Evolutionary conservation across 2,329 filamentous ascomycete species (phyloP), one percentile per base, ranked within the genome.

Genomic region (Phaeosphaeriaceae sp.): DNA sequence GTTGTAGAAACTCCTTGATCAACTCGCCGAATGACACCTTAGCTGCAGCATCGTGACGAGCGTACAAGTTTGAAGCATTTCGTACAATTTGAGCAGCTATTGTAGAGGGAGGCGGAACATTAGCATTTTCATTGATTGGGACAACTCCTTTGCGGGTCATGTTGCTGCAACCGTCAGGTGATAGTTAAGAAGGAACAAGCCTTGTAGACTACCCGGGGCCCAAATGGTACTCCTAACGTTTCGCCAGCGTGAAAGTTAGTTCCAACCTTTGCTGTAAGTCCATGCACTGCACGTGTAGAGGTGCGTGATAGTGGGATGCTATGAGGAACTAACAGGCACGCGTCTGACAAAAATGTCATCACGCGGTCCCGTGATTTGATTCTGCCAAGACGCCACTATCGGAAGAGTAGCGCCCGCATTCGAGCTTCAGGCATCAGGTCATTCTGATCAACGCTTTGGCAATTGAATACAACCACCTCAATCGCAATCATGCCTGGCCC

Each of bases 61-160:
- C 82, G 42, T 82, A 80, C 41, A 83, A 83, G 17, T 87, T 83
- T 35, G 88, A 85, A 54, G 92, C 86, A 69, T 90, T 90, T 68
- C 90, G 87, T 56, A 94, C 90, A 48, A 97, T 86, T 72, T 95
- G 90, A 11, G 90, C 90, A 43, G 92, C 91, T 64, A 96, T 81
- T 8, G 92, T 95, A 13, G 92, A 96, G 11, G 91, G 88, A 32
- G 77, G 78, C 21, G 67, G 67, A 8, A 35, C 2, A 11, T 38
- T 23, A 6, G 43, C 9, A 41, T 48, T 44, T 26, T 56, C 61
- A 42, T 57, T 59, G 9, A 42, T 3, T 15, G 34, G 32, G 11
- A 26, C 18, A 12, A 52, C 36, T 34, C 58, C 63, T 72, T 67
- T 74, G 63, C 75, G 74, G 62, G 72, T 73, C 76, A 77, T 78